Base-by-base conservation (phyloP, 129 eudicot genomes). In the Chrysanthemum makinoi region DNA sequence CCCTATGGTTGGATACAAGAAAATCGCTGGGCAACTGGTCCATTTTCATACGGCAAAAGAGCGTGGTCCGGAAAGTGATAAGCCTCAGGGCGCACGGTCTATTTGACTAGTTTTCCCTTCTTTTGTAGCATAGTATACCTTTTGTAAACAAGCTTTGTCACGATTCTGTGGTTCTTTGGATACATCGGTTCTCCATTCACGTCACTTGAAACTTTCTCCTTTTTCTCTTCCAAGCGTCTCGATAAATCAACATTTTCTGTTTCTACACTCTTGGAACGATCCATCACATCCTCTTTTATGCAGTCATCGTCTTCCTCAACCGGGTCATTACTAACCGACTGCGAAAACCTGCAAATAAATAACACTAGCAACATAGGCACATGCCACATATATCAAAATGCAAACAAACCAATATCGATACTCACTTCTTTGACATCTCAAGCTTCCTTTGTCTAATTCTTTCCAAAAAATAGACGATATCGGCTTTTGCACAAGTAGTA, bases 401-500 rank as follows among this genome's bases (percentile, higher is more conserved):
- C 16, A 69, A 33, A 59, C 3, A 39, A 71, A 14, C 30, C n/a
- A 66, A 70, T 50, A 26, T 62, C 15, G 19, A 14, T 14, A 33
- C 96, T 73, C 78, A 88, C 98, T 77, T 89, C 65, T 77, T 86
- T 19, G 86, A 80, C 70, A 92, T 75, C 79, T 92, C 95, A 62
- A 87, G 91, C 85, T 89, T 92, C 64, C 98, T 79, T 68, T 81
- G n/a, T 69, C 96, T 81, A 43, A 92, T 92, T 78, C 82, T 92
- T 79, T 89, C 95, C 63, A 92, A 65, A 46, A 65, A 46, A 92
- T 73, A 0, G 98, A 88, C 8, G 98, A 88, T 80, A 92, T 83
- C 7, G 98, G 96, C 74, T 84, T 92, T 72, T 85, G 87, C 67
- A 83, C 89, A 59, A 77, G 68, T 50, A 89, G 95, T 66, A 50